Evolutionary conservation across 805 yeast genomes (phyloP), one percentile per base, ranked within the genome.

Genomic region (Ogataea nakhonphanomensis): DNA sequence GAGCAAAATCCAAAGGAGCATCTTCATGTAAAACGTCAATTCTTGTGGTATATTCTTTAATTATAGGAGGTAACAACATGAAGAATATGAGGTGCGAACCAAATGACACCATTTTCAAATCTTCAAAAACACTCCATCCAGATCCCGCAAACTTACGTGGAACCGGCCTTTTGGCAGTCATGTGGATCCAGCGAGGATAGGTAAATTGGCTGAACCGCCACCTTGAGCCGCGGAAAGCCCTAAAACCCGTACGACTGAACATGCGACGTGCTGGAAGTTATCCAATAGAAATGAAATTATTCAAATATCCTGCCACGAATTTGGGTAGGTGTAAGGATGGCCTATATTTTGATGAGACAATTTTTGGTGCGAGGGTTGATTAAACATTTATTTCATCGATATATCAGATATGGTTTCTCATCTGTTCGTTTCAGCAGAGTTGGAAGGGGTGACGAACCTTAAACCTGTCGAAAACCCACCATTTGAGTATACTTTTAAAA

Each of bases 401-500:
- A 25, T 25, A 25, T n/a, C 14, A 21, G 15, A 9, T 22, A 58
- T 58, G 62, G 60, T 51, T 7, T 46, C 49, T 13, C 50, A 47
- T 31, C 51, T 69, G 17, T 55, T 50, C n/a, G 41, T 69, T 7
- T 53, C 54, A 7, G 73, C 72, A 4, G 63, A 58, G 11, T 43
- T 70, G 8, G 56, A 49, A 34, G 66, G 65, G 11, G 62, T 70
- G 24, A 61, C 68, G 0, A 57, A 55, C 13, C 45, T 57, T 8
- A 64, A 64, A 33, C 84, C 91, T 3, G 61, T 69, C 3, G 96
- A 91, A 54, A 61, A 78, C 0, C 50, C 64, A 1, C 91, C 93
- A 0, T 88, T 79, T 53, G 88, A 83, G 49, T 91, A 82, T 62
- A 73, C 83, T 1, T 87, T 91, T 64, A 72, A 69, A 41, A 70